These are phyloP conservation scores for Didymella keratinophila DNA, from an alignment of 2,329 filamentous ascomycete genomes.

Conservation along the genomic window DNA sequence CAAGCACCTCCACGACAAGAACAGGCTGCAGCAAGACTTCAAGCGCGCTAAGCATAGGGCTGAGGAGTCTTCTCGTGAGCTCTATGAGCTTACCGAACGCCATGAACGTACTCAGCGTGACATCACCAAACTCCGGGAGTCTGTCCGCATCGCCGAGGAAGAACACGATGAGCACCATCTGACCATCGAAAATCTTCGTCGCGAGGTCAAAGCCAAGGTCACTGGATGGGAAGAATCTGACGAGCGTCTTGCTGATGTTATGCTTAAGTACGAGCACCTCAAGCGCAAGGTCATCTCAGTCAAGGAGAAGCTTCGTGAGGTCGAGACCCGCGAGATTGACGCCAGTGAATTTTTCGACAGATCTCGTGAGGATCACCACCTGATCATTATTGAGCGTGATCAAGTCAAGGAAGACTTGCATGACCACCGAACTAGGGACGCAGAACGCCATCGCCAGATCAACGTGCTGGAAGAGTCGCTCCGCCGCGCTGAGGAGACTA, in stretches of 20 bases:
- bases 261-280: slow-evolving; percentile 35
- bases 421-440: slow-evolving; percentile 29
- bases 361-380: slow-evolving; percentile 31
- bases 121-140: slow-evolving; percentile 34
- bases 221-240: slow-evolving; percentile 34
- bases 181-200: slow-evolving; percentile 32
- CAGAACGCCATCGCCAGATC: slow-evolving; percentile 30
- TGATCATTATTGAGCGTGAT: slow-evolving; percentile 35
- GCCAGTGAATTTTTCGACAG: slow-evolving; percentile 27
- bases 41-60: slow-evolving; percentile 29
- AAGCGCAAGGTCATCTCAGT: slow-evolving; percentile 35
- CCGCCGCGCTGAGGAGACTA: slow-evolving; percentile 28
- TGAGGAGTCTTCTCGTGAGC: slow-evolving; percentile 32
- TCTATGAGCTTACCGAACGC: slow-evolving; percentile 33
- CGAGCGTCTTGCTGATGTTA: slow-evolving; percentile 29
- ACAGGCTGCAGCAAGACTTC: slow-evolving; percentile 35
- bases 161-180: slow-evolving; percentile 35
- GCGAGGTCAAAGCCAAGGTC: slow-evolving; percentile 32
- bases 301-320: slow-evolving; percentile 34
- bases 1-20: slow-evolving; percentile 36
- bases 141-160: slow-evolving; percentile 26
- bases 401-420: slow-evolving; percentile 34
- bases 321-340: slow-evolving; percentile 31
- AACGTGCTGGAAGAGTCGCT: slow-evolving; percentile 32
- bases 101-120: slow-evolving; percentile 37